A percentile compares a stretch with the other conserved stretches of the same genome.
Conservation (phyloP, 2,329 filamentous ascomycete species). For the Pyrenophora graminea region DNA sequence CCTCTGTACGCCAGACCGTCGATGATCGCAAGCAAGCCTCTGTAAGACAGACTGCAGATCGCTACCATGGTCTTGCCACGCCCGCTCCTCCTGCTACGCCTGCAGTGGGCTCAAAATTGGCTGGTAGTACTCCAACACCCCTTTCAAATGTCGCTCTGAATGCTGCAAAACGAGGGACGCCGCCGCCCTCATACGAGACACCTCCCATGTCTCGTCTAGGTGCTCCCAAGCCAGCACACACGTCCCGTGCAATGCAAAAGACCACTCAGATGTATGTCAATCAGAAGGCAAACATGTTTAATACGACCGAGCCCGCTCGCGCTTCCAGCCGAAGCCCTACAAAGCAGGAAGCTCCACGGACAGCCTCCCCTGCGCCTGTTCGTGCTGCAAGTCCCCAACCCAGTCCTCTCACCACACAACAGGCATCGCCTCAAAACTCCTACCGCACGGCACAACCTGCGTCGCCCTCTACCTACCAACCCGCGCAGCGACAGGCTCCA, state of each 20-base stretch:
- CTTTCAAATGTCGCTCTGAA: conserved; percentile 52
- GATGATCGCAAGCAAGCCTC: conserved; percentile 76
- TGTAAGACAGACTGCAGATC: conserved; percentile 88
- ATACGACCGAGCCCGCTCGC: conserved; percentile 53
- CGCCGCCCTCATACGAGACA: conserved; percentile 84
- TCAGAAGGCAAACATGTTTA: conserved; percentile 81
- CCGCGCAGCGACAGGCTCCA: conserved; percentile 16
- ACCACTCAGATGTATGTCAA: conserved; percentile 86
- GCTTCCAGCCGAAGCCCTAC: conserved; percentile 61
- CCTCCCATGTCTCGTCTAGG: conserved; percentile 75
- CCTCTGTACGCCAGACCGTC: conserved; percentile 79
- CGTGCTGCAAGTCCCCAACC: conserved; percentile 64
- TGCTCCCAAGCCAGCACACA: conserved; percentile 88
- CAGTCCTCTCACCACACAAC: conserved; percentile 48
- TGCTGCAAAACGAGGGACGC: conserved; percentile 70
- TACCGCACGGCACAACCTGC: conserved; percentile 14
- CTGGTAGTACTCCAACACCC: conserved; percentile 51
- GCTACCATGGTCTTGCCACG: conserved; percentile 90
- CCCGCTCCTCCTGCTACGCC: conserved; percentile 62
- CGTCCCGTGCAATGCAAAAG: conserved; percentile 92
- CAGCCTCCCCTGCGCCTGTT: conserved; percentile 68
- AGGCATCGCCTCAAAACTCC: conserved; percentile 19
- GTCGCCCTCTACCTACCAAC: conserved; percentile 14
- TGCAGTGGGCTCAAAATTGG: conserved; percentile 44
- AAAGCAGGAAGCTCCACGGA: conserved; percentile 51